Evolutionary conservation across 129 eudicot species (phyloP).

Genomic region (Rutidosis leptorrhynchoides): DNA sequence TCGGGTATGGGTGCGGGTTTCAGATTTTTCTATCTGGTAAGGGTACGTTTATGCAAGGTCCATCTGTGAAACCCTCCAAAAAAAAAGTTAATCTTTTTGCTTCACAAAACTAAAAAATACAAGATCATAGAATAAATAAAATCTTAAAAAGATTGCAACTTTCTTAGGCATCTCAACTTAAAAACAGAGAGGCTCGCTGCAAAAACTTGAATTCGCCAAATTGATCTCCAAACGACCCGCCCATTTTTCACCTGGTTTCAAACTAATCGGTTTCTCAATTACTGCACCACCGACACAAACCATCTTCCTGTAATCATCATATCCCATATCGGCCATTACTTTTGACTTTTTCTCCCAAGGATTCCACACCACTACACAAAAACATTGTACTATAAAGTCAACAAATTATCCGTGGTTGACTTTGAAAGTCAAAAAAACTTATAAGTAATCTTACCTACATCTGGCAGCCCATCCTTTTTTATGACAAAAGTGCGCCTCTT

Average conservation of each 20-base stretch:
- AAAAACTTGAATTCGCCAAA: not conserved
- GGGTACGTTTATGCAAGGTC: not conserved
- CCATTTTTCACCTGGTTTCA: constrained; percentile 91
- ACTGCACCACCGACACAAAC: constrained; percentile 56
- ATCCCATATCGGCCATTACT: constrained; percentile 65
- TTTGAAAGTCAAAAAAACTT: constrained; percentile 7
- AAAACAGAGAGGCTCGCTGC: constrained; percentile 21
- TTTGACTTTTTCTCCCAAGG: constrained; percentile 92
- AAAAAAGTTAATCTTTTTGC: not conserved
- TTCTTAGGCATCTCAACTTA: constrained; percentile 1
- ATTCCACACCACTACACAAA: constrained; percentile 77
- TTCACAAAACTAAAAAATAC: not conserved
- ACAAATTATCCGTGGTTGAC: not conserved
- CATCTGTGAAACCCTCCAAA: not conserved
- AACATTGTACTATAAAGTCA: constrained; percentile 3
- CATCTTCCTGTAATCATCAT: constrained; percentile 78
- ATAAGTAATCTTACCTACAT: constrained; percentile 57
- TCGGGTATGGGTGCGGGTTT: no score
- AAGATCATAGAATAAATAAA: not conserved
- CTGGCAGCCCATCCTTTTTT: constrained; percentile 81
- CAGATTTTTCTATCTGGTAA: no score
- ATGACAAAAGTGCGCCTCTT: constrained; percentile 67
- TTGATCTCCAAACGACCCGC: constrained; percentile 36
- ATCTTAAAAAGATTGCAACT: not conserved
- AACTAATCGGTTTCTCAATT: constrained; percentile 42